A percentile compares a stretch with the other conserved stretches of the same genome.
phyloP scores from a whole-genome alignment of 2,329 filamentous ascomycete genomes.

The Aspergillus tamarii region DNA sequence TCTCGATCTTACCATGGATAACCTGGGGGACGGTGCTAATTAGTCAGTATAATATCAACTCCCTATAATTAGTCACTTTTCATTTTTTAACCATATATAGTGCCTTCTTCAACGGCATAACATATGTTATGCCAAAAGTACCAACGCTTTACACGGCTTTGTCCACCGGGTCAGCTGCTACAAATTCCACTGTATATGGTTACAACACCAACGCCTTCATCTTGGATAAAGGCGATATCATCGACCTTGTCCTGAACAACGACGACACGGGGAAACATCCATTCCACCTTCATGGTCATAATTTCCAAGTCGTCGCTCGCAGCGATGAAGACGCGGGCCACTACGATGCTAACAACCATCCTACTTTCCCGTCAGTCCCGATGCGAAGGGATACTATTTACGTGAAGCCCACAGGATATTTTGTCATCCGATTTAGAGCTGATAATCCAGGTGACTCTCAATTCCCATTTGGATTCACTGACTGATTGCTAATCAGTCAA shows the following conservation, averaged over 20 bases:
- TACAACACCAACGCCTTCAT: conserved; percentile 60
- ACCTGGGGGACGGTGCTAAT: conserved; percentile 43
- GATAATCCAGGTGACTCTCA: conserved; percentile 38
- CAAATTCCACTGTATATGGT: conserved; percentile 66
- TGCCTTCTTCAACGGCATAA: conserved; percentile 32
- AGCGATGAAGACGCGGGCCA: conserved; percentile 47
- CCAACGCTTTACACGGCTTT: conserved; percentile 35
- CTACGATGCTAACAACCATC: conserved; percentile 30
- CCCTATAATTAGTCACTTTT: too few species aligned
- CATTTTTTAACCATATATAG: not conserved
- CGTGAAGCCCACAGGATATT: conserved; percentile 66
- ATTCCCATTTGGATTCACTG: not conserved
- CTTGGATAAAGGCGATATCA: conserved; percentile 42
- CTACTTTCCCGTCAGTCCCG: conserved; percentile 56
- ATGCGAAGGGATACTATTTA: conserved; percentile 71
- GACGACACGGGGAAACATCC: conserved; percentile 49
- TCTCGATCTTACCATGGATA: conserved; percentile 71
- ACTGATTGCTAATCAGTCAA: not conserved
- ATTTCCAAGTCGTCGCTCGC: conserved; percentile 70
- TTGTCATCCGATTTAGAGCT: conserved; percentile 59
- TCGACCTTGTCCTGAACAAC: conserved; percentile 51
- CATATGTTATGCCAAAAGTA: conserved; percentile 33
- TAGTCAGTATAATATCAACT: conserved; percentile 4
- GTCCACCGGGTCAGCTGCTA: conserved; percentile 45
- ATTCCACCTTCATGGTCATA: conserved; percentile 58